Evolutionary conservation across 441 rosid genomes (phyloP), one percentile per base, ranked within the genome.

Genomic region (Populus hybrid): DNA sequence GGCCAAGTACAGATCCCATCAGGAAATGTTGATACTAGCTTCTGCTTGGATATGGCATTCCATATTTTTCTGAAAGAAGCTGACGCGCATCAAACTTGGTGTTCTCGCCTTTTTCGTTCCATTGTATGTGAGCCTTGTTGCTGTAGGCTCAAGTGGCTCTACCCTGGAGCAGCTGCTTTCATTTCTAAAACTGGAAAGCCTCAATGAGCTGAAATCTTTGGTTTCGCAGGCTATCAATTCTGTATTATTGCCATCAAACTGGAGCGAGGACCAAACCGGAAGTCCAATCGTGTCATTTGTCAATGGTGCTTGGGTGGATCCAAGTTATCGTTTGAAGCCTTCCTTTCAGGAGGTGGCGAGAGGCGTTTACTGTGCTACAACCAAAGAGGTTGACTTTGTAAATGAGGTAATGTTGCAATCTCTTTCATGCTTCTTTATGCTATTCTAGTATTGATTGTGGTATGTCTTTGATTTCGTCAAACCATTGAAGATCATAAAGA

Each of bases 231-330:
- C 74, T 67, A 42, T 63, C 23, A 1, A 68, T 32, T 80, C 68
- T 16, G 72, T 75, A 50, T 21, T 65, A 11, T 34, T 26, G 0
- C 71, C 75, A 1, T 38, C 8, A 75, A 70, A 71, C 35, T 46
- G 38, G 36, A 14, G 32, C 5, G 32, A 59, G 34, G 42, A 23
- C 28, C 21, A 28, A 8, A 24, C 28, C 38, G 7, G 38, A 23
- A 81, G 81, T 42, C 86, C 84, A 2, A 40, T 63, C 23, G 59
- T 84, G 74, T 82, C 84, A 0, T 83, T 82, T 20, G 78, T 69
- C 5, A 87, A 77, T 53, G 83, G 89, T 6, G 84, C 73, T 40
- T 86, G 90, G 90, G 63, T 87, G 3, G 75, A 81, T 23, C 26
- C 71, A 70, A 30, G 75, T 1, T 42, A 75, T 14, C 3, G n/a